Conservation (phyloP, 225 moss, liverwort and hornwort species). For the Neckera pumila region DNA sequence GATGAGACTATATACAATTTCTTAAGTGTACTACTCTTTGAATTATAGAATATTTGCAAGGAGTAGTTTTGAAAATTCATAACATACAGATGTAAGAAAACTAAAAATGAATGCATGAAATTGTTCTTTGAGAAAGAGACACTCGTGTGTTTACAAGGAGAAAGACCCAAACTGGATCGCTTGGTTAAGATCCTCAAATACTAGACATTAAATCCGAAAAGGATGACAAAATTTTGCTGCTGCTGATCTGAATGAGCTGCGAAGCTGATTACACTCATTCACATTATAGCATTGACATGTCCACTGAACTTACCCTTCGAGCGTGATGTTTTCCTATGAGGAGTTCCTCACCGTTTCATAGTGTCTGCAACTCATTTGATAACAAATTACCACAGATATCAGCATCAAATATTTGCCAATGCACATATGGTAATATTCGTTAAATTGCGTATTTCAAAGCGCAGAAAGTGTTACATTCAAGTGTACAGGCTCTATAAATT, state of each 20-base stretch:
- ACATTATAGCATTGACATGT: background rate
- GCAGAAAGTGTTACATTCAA: background rate
- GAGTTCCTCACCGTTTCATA: background rate
- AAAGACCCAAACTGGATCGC: background rate
- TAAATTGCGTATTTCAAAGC: background rate
- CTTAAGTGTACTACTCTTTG: background rate
- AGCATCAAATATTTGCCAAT: background rate
- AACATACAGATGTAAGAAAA: background rate
- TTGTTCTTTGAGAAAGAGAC: background rate
- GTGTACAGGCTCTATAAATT: background rate
- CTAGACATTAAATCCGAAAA: background rate
- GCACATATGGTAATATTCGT: background rate
- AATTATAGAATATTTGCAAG: background rate
- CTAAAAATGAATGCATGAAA: background rate
- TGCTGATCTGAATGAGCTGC: too few relatives aligned
- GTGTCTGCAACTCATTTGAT: background rate
- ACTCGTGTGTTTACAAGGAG: background rate
- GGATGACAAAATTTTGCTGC: background rate
- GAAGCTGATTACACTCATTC: background rate
- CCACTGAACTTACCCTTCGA: background rate
- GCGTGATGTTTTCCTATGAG: background rate
- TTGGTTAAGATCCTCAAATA: background rate
- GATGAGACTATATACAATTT: background rate
- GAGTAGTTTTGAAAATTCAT: background rate
- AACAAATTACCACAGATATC: background rate